Percentiles rank a stretch among this genome's conserved stretches.
Evolutionary conservation across 257 asterid genomes (phyloP).

Genomic region (Solanum commersonii): DNA sequence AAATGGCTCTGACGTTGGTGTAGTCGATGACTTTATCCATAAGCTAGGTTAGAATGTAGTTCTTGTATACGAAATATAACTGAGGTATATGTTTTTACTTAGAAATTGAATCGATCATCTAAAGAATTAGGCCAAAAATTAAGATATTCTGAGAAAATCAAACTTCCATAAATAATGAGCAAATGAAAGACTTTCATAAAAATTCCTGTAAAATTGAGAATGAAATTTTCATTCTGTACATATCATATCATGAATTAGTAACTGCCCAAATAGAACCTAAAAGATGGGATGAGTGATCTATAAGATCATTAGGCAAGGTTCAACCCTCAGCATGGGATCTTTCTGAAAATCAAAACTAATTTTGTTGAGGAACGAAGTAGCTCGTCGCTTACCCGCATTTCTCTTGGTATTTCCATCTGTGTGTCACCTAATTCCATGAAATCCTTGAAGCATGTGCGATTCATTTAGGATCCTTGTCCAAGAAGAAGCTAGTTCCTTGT

Average conservation of each 20-base stretch:
- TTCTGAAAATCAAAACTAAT: not conserved
- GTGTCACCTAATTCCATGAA: not conserved
- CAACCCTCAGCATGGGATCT: not conserved
- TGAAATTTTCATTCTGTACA: accelerated
- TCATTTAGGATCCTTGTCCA: not conserved
- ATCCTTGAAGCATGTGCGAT: not conserved
- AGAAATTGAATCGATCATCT: not conserved
- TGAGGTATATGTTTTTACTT: not conserved
- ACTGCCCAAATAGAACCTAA: not conserved
- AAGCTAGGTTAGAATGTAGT: not conserved
- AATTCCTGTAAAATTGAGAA: too few species aligned
- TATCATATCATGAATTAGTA: not conserved
- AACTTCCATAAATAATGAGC: not conserved
- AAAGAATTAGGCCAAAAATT: too few species aligned
- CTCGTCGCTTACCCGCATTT: too few species aligned
- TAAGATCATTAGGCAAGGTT: not conserved
- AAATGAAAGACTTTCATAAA: too few species aligned
- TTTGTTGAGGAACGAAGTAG: too few species aligned
- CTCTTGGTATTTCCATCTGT: not conserved
- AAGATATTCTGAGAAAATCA: not conserved
- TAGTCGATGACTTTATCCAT: too few species aligned
- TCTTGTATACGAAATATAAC: too few species aligned
- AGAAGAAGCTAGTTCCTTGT: not conserved
- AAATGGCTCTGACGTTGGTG: not conserved
- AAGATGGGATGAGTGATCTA: not conserved